Conservation (phyloP, 169 alveolate species). For the Plasmodium gallinaceum region DNA sequence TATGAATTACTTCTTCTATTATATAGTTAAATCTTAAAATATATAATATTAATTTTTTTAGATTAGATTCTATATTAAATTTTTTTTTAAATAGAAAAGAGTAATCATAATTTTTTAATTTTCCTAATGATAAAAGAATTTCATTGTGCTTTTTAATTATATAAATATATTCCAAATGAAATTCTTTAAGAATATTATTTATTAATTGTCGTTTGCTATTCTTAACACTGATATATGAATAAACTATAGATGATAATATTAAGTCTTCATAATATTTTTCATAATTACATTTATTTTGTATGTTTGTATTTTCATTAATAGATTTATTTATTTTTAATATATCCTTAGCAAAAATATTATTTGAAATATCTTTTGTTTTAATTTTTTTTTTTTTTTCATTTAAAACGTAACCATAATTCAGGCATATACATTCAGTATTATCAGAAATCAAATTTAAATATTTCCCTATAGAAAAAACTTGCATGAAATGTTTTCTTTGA, state of each 20-base stretch:
- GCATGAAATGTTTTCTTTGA: slow-evolving; percentile 81
- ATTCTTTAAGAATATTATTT: slow-evolving; percentile 11
- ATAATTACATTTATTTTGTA: neutral
- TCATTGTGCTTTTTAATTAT: slow-evolving; percentile 28
- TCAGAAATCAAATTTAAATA: slow-evolving; percentile 15
- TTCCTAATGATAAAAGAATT: slow-evolving; percentile 7
- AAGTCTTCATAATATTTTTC: slow-evolving; percentile 7
- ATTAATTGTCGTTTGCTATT: slow-evolving; percentile 43
- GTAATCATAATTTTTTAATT: slow-evolving; percentile 13
- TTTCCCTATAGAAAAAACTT: slow-evolving; percentile 70
- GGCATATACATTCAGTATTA: slow-evolving; percentile 32
- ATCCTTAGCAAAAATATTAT: slow-evolving; percentile 39
- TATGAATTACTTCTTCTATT: slow-evolving; percentile 13
- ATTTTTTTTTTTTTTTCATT: slow-evolving; percentile 58
- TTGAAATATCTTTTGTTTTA: slow-evolving; percentile 46
- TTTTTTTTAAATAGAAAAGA: slow-evolving; percentile 6
- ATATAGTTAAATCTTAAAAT: slow-evolving; percentile 48
- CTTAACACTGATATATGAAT: slow-evolving; percentile 66
- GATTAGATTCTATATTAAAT: slow-evolving; percentile 12
- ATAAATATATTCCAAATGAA: slow-evolving; percentile 25
- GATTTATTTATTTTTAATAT: slow-evolving; percentile 11
- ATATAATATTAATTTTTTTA: slow-evolving; percentile 36
- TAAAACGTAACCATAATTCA: slow-evolving; percentile 61
- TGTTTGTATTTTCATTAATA: neutral
- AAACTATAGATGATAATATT: slow-evolving; percentile 37